Evolutionary conservation across 1,139 yeast species (phyloP).

Genomic region (Yamadazyma spencermartinsiae): DNA sequence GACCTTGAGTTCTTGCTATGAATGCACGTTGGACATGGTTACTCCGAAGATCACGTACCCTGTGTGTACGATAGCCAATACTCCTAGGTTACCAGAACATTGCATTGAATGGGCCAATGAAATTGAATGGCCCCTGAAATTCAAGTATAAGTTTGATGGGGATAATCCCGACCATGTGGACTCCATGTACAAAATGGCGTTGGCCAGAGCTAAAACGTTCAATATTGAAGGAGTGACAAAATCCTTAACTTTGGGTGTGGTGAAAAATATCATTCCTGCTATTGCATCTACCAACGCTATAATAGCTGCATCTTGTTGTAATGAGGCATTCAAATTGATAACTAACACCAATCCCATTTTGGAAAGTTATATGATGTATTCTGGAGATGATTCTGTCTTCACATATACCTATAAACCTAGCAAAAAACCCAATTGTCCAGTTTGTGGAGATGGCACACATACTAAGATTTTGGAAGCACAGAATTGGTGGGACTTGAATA

Average conservation of each 20-base stretch:
- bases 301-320: conserved; percentile 88
- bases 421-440: conserved; percentile 63
- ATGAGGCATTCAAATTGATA: conserved; percentile 79
- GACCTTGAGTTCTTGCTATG: conserved; percentile 84
- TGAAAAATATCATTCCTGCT: conserved; percentile 90
- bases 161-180: conserved; percentile 70
- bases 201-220: conserved; percentile 60
- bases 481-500: conserved; percentile 46
- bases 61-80: conserved; percentile 90
- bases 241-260: conserved; percentile 78
- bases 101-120: conserved; percentile 91
- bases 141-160: conserved; percentile 57
- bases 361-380: conserved; percentile 83
- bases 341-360: conserved; percentile 68
- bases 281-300: conserved; percentile 94
- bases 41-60: conserved; percentile 77
- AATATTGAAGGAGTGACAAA: conserved; percentile 74
- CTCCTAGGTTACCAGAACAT: conserved; percentile 92
- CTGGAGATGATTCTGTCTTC: conserved; percentile 77
- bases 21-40: conserved; percentile 80
- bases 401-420: conserved; percentile 70
- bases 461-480: conserved; percentile 35
- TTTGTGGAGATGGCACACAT: conserved; percentile 57
- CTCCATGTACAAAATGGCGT: conserved; percentile 61
- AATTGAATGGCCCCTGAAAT: conserved; percentile 66